Percentiles rank a stretch among this genome's conserved stretches.
phyloP scores from a whole-genome alignment of 768 basidiomycete genomes.

The Nidula microcarpa region DNA sequence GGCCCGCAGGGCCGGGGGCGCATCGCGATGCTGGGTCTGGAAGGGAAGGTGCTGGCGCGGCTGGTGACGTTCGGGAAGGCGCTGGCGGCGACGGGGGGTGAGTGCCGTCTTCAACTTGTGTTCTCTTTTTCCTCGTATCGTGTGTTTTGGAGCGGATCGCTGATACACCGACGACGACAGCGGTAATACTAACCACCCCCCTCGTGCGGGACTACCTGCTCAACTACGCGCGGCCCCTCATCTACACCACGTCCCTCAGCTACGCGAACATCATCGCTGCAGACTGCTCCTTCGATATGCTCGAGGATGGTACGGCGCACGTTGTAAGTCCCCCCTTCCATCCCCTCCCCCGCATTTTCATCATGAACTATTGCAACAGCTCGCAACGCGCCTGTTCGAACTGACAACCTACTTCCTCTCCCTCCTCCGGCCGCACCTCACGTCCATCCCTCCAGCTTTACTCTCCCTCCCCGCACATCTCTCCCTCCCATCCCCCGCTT shows the following conservation, averaged over 20 bases:
- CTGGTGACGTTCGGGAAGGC: conserved; percentile 95
- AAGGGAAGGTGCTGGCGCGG: conserved; percentile 68
- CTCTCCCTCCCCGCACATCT: conserved; percentile 35
- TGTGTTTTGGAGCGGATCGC: background rate
- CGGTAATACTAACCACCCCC: conserved; percentile 71
- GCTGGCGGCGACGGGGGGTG: conserved; percentile 81
- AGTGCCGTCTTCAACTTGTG: conserved; percentile 19
- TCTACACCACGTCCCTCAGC: conserved; percentile 87
- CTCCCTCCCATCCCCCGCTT: conserved; percentile 21
- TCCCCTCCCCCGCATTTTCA: background rate
- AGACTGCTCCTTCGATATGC: conserved; percentile 75
- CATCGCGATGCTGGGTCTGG: conserved; percentile 66
- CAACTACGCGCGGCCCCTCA: conserved; percentile 88
- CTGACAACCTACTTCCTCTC: conserved; percentile 38
- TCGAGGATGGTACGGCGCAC: conserved; percentile 64
- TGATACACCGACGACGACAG: conserved; percentile 25
- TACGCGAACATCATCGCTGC: conserved; percentile 74
- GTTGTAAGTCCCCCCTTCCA: conserved; percentile 33
- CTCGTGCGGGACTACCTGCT: conserved; percentile 80
- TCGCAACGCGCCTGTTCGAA: conserved; percentile 34
- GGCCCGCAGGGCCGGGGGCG: conserved; percentile 76
- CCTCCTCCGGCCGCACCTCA: conserved; percentile 20
- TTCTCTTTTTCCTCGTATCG: background rate
- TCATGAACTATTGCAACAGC: conserved; percentile 10
- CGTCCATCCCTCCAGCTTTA: conserved; percentile 26